phyloP scores from a whole-genome alignment of 1,139 yeast genomes.

The Yarrowia galli region DNA sequence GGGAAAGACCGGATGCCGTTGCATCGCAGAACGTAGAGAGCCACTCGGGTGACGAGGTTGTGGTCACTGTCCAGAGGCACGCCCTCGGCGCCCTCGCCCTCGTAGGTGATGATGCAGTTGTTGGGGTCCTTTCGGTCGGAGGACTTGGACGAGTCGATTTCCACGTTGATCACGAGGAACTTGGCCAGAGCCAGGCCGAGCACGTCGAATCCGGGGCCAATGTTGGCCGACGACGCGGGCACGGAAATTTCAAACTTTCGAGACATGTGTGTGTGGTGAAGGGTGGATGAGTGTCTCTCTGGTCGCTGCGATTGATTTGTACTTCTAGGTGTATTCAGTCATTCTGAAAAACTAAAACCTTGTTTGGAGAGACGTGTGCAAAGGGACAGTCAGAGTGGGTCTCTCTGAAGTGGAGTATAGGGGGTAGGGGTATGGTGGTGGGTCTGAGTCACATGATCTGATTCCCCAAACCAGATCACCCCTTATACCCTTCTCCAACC shows the following conservation, averaged over 20 bases:
- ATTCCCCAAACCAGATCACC: too few relatives aligned
- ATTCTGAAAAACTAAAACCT: constrained; percentile 3
- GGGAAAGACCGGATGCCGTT: constrained; percentile 80
- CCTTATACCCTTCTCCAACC: background rate
- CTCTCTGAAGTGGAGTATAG: background rate
- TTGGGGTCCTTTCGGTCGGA: constrained; percentile 63
- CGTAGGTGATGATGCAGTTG: constrained; percentile 74
- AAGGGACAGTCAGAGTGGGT: background rate
- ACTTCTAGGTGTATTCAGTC: background rate
- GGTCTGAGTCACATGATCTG: background rate
- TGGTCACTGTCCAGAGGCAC: constrained; percentile 80
- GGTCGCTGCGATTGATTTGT: background rate
- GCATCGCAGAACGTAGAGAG: constrained; percentile 86
- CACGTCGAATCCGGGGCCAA: constrained; percentile 98
- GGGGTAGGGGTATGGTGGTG: background rate
- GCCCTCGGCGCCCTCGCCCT: constrained; percentile 75
- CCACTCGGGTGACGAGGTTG: constrained; percentile 90
- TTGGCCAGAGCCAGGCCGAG: constrained; percentile 86
- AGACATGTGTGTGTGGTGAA: constrained; percentile 13
- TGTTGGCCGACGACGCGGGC: constrained; percentile 97
- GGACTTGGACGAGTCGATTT: constrained; percentile 60
- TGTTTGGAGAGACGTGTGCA: background rate
- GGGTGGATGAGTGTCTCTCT: background rate
- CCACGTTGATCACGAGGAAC: constrained; percentile 72
- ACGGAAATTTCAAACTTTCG: constrained; percentile 61